Evolutionary conservation across 345 rosid genomes (phyloP).

Genomic region (Pistacia vera): DNA sequence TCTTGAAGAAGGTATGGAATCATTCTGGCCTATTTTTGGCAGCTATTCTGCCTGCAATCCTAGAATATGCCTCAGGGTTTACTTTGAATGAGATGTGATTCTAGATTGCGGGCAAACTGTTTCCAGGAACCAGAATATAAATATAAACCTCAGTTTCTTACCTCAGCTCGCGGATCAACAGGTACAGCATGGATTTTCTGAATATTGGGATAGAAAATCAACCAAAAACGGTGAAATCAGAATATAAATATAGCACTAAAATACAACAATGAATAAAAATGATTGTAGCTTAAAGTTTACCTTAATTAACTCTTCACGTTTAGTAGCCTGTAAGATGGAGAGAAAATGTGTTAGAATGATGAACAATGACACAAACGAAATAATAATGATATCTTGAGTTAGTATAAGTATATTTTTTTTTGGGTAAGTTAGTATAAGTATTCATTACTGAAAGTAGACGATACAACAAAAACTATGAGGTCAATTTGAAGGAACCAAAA

Average conservation of each 20-base stretch:
- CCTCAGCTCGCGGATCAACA: conserved; percentile 64
- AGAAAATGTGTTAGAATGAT: background rate
- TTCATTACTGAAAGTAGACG: background rate
- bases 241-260: background rate
- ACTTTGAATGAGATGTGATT: background rate
- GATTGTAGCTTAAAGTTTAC: conserved; percentile 3
- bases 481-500: background rate
- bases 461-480: background rate
- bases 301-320: conserved; percentile 19
- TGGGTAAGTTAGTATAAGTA: too few species aligned
- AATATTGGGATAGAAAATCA: conserved; percentile 15
- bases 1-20: background rate
- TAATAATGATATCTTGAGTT: too few species aligned
- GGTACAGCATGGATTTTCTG: conserved; percentile 43
- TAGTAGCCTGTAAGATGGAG: conserved; percentile 21
- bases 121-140: background rate
- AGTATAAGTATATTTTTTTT: too few species aligned
- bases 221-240: conserved; percentile 8
- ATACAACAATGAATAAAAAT: background rate
- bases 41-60: background rate
- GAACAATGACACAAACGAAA: background rate
- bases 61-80: background rate
- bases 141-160: conserved; percentile 28
- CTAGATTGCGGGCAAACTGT: background rate
- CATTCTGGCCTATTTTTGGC: background rate